These are phyloP conservation scores for Cyclocybe cylindracea DNA, from an alignment of 768 basidiomycete species.

Conservation along the genomic window DNA sequence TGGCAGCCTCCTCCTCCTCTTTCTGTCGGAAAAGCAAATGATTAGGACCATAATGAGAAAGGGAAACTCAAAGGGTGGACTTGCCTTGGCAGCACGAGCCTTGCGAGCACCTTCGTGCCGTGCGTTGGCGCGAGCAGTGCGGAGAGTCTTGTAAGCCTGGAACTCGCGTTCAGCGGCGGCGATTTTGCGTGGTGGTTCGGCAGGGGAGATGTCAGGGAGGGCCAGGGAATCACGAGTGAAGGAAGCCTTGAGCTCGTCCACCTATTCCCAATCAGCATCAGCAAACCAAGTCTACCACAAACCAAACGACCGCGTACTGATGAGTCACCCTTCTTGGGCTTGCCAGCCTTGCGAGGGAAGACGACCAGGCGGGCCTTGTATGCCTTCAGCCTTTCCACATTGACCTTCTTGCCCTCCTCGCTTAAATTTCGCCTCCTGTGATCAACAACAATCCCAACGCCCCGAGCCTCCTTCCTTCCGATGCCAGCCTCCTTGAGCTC, in stretches of 20 bases:
- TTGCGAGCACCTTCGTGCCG: constrained; percentile 89
- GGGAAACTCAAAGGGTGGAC: constrained; percentile 23
- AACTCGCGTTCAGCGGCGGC: constrained; percentile 87
- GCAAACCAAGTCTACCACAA: background rate
- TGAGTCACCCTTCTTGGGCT: constrained; percentile 95
- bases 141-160: constrained; percentile 87
- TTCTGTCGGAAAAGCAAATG: constrained; percentile 48
- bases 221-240: constrained; percentile 70
- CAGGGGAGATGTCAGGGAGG: constrained; percentile 65
- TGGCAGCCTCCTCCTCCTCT: constrained; percentile 89
- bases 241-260: constrained; percentile 76
- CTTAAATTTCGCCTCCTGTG: constrained; percentile 95
- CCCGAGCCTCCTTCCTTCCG: constrained; percentile 88
- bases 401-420: constrained; percentile 95
- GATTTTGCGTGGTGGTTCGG: constrained; percentile 92
- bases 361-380: constrained; percentile 94
- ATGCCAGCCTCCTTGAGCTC: constrained; percentile 98
- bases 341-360: constrained; percentile 94
- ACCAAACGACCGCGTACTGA: constrained; percentile 54
- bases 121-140: constrained; percentile 76
- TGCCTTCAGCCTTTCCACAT: constrained; percentile 90
- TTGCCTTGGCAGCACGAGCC: constrained; percentile 80
- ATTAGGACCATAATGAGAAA: constrained; percentile 5
- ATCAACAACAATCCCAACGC: constrained; percentile 94
- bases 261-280: constrained; percentile 41